Evolutionary conservation across 2,329 filamentous ascomycete species (phyloP), one percentile per base, ranked within the genome.

Genomic region (Xylariaceae sp.): DNA sequence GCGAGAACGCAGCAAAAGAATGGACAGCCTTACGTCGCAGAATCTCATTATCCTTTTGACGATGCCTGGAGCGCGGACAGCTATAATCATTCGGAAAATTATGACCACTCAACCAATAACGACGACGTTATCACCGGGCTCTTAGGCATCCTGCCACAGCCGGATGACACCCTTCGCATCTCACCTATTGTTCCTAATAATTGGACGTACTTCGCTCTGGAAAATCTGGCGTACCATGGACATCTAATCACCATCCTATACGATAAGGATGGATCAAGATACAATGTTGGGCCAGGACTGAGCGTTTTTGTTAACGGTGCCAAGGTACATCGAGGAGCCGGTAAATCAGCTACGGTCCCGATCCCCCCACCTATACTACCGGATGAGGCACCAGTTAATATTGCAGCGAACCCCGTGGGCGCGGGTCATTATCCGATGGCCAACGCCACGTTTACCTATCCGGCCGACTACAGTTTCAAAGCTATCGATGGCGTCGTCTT

Each of bases 61-160:
- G 63, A 75, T 43, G 44, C 54, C 11, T 76, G 75, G 70, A 69
- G 60, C 48, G 66, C 67, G 13, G 71, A 75, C 52, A 54, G 61
- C 9, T 57, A 56, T n/a, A 73, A 75, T 46, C 73, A 75, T 45
- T 70, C 66, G 1, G 73, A 76, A 58, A 67, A 77, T 58, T 77
- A 77, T 58, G 67, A 73, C 48, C 75, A 77, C 57, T 77, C 74
- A 0, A 77, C 73, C 1, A 73, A 75, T 55, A 69, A 75, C 20
- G 74, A 78, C 62, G 74, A 77, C 51, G 67, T 78, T 4, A 71
- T 78, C 40, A 73, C 75, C 6, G 73, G 75, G 2, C 63, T 78
- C 1, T 53, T 78, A 11, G 75, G 75, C 3, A 68, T 77, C 6
- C 57, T 74, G 11, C 72, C 73, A 3, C 70, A 68, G 8, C 53